A percentile compares a stretch with the other conserved stretches of the same genome.
Conservation (phyloP, 2,329 filamentous ascomycete species). For the Aspergillus sp. region DNA sequence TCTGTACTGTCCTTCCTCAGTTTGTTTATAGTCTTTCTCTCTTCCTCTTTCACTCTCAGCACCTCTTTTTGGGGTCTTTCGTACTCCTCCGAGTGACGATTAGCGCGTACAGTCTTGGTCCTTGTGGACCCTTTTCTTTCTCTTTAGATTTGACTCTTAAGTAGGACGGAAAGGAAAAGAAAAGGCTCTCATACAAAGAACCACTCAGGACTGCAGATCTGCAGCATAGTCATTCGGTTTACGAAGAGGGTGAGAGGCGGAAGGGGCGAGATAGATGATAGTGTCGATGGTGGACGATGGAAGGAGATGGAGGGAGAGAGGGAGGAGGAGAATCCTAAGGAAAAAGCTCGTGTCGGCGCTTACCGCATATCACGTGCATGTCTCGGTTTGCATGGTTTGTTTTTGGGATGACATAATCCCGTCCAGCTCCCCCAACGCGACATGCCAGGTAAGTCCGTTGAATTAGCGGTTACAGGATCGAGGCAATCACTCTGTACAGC, state of each 20-base stretch:
- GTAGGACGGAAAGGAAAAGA: slow-evolving; percentile 22
- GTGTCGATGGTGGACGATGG: neutral
- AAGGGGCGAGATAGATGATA: slow-evolving; percentile 6
- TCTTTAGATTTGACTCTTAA: slow-evolving; percentile 24
- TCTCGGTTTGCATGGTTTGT: slow-evolving; percentile 24
- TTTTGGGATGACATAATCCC: no score
- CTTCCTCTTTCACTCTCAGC: slow-evolving; percentile 4
- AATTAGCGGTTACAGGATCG: no score
- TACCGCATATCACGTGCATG: neutral
- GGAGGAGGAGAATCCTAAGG: neutral
- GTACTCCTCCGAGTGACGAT: slow-evolving; percentile 6
- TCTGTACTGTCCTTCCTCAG: neutral
- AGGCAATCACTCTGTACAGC: no score
- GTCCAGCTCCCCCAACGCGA: no score
- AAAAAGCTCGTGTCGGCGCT: slow-evolving; percentile 17
- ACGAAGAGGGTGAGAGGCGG: slow-evolving; percentile 27
- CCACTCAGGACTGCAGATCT: slow-evolving; percentile 29
- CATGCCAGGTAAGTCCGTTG: no score
- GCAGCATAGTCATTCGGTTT: slow-evolving; percentile 40
- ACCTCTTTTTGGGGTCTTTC: neutral
- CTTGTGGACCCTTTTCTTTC: slow-evolving; percentile 14
- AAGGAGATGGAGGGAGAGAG: neutral
- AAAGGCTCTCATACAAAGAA: slow-evolving; percentile 34
- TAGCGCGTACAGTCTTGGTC: slow-evolving; percentile 17
- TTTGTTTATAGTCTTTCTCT: slow-evolving; percentile 8